Evolutionary conservation across 139 green algal species (phyloP).

Genomic region (Chlamydomonas asymmetrica): DNA sequence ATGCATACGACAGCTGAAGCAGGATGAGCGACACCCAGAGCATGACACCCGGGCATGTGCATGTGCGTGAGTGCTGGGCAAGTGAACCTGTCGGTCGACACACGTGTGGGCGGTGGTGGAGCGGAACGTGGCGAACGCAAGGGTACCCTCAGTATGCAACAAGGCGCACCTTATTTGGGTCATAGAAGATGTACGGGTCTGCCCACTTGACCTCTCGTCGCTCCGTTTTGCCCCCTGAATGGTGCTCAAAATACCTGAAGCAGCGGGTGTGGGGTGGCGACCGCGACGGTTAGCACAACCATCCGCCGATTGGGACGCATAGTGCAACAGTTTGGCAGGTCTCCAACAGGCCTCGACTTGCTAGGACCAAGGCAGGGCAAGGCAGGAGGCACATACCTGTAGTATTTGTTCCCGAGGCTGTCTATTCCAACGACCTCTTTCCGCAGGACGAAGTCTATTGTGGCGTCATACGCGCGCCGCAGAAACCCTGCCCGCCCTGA

Average conservation of each 20-base stretch:
- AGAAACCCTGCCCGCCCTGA: too few relatives aligned
- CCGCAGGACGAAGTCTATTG: not conserved
- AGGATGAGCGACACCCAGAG: too few relatives aligned
- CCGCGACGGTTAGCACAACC: too few relatives aligned
- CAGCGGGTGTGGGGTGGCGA: not conserved
- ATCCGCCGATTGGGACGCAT: not conserved
- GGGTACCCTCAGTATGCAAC: not conserved
- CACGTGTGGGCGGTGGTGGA: conserved; percentile 7
- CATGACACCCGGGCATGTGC: not conserved
- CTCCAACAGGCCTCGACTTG: too few relatives aligned
- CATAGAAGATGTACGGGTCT: conserved; percentile 32
- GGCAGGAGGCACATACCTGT: not conserved
- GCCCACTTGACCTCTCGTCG: conserved; percentile 18
- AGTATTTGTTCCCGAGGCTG: conserved; percentile 10
- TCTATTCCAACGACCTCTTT: conserved; percentile 5
- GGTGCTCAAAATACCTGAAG: conserved; percentile 24
- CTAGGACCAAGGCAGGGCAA: not conserved
- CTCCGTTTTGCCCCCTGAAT: not conserved
- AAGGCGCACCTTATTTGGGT: conserved; percentile 1
- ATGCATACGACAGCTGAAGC: too few relatives aligned
- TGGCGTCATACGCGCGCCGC: not conserved
- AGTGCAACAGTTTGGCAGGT: too few relatives aligned
- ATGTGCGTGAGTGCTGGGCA: not conserved
- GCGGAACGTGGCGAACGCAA: not conserved
- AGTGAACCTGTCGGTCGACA: too few relatives aligned